A percentile compares a stretch with the other conserved stretches of the same genome.
Evolutionary conservation across 306 rosid species (phyloP).

Genomic region (Abrus precatorius): DNA sequence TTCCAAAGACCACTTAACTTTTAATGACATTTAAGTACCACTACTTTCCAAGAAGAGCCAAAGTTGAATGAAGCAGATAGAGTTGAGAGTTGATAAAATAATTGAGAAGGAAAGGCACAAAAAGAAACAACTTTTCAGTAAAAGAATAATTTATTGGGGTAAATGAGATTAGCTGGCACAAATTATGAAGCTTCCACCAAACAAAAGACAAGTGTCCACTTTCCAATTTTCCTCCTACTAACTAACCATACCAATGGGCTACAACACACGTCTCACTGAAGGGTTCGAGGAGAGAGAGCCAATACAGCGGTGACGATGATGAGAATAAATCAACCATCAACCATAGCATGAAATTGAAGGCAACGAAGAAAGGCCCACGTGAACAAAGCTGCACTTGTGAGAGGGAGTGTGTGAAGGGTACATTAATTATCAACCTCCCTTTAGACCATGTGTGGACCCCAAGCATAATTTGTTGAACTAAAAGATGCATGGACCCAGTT

Average conservation of each 20-base stretch:
- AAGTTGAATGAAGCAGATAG: slow-evolving; percentile 24
- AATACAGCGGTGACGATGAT: slow-evolving; percentile 14
- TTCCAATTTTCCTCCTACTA: slow-evolving; percentile 9
- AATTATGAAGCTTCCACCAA: slow-evolving; percentile 29
- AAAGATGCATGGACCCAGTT: slow-evolving; percentile 5
- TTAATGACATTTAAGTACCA: slow-evolving; percentile 38
- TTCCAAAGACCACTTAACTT: slow-evolving; percentile 46
- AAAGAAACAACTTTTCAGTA: neutral
- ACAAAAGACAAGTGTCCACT: slow-evolving; percentile 16
- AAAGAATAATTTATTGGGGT: slow-evolving; percentile 6
- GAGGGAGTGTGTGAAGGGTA: neutral
- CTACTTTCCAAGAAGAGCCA: slow-evolving; percentile 34
- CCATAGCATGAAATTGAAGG: slow-evolving; percentile 16
- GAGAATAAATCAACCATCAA: slow-evolving; percentile 38
- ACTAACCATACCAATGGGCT: slow-evolving; percentile 22
- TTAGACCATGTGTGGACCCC: slow-evolving; percentile 48
- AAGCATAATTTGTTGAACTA: neutral
- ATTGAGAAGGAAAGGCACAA: slow-evolving; percentile 37
- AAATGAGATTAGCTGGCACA: slow-evolving; percentile 49
- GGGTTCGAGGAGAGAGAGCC: slow-evolving; percentile 21
- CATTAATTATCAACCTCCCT: slow-evolving; percentile 50
- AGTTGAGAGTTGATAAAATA: neutral
- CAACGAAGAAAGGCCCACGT: slow-evolving; percentile 52
- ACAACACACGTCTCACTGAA: neutral
- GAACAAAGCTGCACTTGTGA: slow-evolving; percentile 20